These are phyloP conservation scores for Auricularia cornea DNA, from an alignment of 768 basidiomycete species.

Conservation along the genomic window DNA sequence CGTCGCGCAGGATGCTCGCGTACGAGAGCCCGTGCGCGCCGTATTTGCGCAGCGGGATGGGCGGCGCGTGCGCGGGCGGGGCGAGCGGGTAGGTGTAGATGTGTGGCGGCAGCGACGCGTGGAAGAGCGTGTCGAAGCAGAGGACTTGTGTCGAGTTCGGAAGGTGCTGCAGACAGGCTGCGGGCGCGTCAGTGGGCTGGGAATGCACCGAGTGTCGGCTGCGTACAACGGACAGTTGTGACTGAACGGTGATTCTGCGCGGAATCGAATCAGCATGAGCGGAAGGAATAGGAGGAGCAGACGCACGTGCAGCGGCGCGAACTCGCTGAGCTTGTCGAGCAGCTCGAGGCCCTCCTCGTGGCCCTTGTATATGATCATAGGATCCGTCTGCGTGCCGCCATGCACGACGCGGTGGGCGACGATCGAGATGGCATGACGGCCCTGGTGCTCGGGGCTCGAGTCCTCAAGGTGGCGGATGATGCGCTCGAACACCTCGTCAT, in stretches of 20 bases:
- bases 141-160: slow-evolving; percentile 68
- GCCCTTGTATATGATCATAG: slow-evolving; percentile 57
- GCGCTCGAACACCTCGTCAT: neutral
- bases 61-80: slow-evolving; percentile 42
- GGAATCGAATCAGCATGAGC: neutral
- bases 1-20: slow-evolving; percentile 62
- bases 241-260: slow-evolving; percentile 11
- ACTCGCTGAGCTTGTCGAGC: slow-evolving; percentile 60
- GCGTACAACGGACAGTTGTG: neutral
- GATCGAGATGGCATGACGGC: neutral
- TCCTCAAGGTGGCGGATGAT: slow-evolving; percentile 9
- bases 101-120: slow-evolving; percentile 64
- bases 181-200: slow-evolving; percentile 53
- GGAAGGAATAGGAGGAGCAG: neutral
- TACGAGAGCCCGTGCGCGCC: slow-evolving; percentile 77
- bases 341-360: slow-evolving; percentile 49
- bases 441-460: neutral
- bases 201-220: slow-evolving; percentile 31
- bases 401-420: slow-evolving; percentile 68
- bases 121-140: slow-evolving; percentile 85
- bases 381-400: slow-evolving; percentile 69
- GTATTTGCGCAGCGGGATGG: slow-evolving; percentile 74
- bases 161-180: slow-evolving; percentile 50
- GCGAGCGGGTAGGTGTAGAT: slow-evolving; percentile 75
- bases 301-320: slow-evolving; percentile 65